Base-by-base conservation (phyloP, 2,329 filamentous ascomycete genomes). In the Xylaria sp. region DNA sequence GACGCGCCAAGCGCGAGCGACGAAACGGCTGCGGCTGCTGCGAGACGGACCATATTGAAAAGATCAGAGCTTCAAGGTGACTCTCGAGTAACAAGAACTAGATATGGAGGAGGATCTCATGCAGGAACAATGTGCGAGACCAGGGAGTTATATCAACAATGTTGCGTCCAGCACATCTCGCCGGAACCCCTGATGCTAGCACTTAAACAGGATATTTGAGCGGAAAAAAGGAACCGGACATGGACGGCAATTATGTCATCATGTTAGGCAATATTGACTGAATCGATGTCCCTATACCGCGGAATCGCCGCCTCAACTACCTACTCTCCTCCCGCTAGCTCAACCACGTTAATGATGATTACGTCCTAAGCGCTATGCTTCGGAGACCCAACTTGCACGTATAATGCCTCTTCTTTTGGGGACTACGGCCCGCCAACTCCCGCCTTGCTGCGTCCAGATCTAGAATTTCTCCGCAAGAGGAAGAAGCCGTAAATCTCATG, bases 1-100 rank as follows among this genome's bases (percentile, higher is more conserved):
- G 60, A 69, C 16, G 63, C 61, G 42, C 65, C n/a, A 8, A 70
- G 62, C 51, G 65, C 68, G 40, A 71, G 63, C 4, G 58, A 63
- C 2, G 65, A 68, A 35, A 69, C 23, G 4, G 61, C 12, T 25
- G 61, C 53, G 4, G 62, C 13, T 4, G 62, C 13, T 40, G 37
- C 37, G 23, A 69, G 16, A 9, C 35, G 27, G 10, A 57, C 67
- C 69, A 71, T 71, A 6, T 35, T 66, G 62, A 63, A 63, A 4
- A 0, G 18, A 18, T 42, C 3, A 21, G 47, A 44, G 5, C 25
- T 32, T n/a, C 48, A 21, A 5, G 8, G 4, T 51, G 5, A 25
- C 25, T 10, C 5, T 47, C 29, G n/a, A 55, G 6, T 25, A 4
- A 5, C 58, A 47, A 50, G n/a, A 40, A 59, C 10, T 13, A 37